Base-by-base conservation (phyloP, 345 rosid genomes). In the Arabidopsis arenosa region DNA sequence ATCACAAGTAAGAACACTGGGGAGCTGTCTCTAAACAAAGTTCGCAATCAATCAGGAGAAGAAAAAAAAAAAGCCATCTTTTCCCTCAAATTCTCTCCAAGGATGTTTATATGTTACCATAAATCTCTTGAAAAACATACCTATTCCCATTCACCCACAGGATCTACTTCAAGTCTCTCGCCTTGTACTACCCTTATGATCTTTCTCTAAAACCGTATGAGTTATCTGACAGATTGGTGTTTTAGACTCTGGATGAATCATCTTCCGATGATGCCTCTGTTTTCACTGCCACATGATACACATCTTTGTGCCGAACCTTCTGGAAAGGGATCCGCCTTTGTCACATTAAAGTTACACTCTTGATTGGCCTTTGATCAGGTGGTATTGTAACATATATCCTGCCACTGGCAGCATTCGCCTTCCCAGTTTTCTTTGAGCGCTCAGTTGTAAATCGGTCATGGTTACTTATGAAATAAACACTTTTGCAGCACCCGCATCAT, bases 51-150 rank as follows among this genome's bases (percentile, higher is more conserved):
- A 41, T 62, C 47, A 41, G 36, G 10, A 23, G 26, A 23, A 23
- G 26, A 23, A 23, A 23, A 23, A 21, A 6, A 5, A 35, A 37
- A 33, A 8, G 9, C 6, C 8, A 12, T 21, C 13, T 23, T 47
- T n/a, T 47, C 54, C 43, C 59, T 10, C 17, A 52, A 53, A 4
- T 2, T 32, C 2, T 13, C 51, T 55, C 13, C 1, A 8, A 17
- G 2, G 9, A 48, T 45, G 9, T 47, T 15, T 39, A 17, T 28
- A 35, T n/a, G n/a, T n/a, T n/a, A n/a, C 97, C 98, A 63, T 89
- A 56, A 36, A 28, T 93, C 83, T 88, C 97, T 70, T 93, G 89
- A 79, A 91, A 82, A 78, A 89, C 96, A 73, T 93, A 89, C 83
- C 86, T 86, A 55, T 56, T 79, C 35, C 83, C 72, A 70, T 82